A percentile compares a stretch with the other conserved stretches of the same genome.
Conservation (phyloP, 306 rosid species). For the Hylodesmum podocarpum region DNA sequence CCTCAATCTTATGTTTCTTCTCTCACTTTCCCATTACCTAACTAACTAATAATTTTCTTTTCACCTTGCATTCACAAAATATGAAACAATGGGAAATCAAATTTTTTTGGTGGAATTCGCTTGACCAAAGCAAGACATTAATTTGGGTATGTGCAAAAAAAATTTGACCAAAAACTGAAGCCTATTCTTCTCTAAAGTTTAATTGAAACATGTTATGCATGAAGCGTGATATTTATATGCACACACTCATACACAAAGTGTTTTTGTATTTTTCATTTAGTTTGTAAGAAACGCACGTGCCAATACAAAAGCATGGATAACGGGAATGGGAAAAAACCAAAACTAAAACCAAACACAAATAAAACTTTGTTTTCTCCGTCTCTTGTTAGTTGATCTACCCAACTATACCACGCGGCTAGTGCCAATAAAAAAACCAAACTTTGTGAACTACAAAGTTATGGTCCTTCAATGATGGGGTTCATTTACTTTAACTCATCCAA, state of each 20-base stretch:
- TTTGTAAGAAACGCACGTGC: slow-evolving; percentile 32
- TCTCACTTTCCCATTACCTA: slow-evolving; percentile 13
- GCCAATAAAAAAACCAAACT: slow-evolving; percentile 36
- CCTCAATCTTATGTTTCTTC: slow-evolving; percentile 19
- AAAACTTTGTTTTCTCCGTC: slow-evolving; percentile 67
- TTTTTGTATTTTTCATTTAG: neutral
- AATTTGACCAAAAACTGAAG: slow-evolving; percentile 32
- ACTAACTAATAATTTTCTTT: slow-evolving; percentile 15
- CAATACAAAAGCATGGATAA: slow-evolving; percentile 16
- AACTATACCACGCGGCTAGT: slow-evolving; percentile 34
- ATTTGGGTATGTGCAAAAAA: slow-evolving; percentile 11
- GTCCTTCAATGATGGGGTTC: slow-evolving; percentile 15
- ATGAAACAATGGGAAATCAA: slow-evolving; percentile 30
- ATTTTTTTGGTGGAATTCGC: slow-evolving; percentile 47
- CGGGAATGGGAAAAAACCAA: neutral
- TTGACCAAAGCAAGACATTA: slow-evolving; percentile 36
- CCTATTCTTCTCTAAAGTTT: slow-evolving; percentile 23
- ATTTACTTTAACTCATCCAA: slow-evolving; percentile 23
- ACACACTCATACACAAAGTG: neutral
- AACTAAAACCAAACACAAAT: neutral
- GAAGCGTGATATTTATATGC: neutral
- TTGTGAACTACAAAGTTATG: slow-evolving; percentile 45
- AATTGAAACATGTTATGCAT: slow-evolving; percentile 24
- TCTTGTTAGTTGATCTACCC: slow-evolving; percentile 73
- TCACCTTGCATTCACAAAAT: slow-evolving; percentile 18